Percentiles rank a stretch among this genome's conserved stretches.
Conservation (phyloP, 441 rosid genomes). For the Breynia disticha region DNA sequence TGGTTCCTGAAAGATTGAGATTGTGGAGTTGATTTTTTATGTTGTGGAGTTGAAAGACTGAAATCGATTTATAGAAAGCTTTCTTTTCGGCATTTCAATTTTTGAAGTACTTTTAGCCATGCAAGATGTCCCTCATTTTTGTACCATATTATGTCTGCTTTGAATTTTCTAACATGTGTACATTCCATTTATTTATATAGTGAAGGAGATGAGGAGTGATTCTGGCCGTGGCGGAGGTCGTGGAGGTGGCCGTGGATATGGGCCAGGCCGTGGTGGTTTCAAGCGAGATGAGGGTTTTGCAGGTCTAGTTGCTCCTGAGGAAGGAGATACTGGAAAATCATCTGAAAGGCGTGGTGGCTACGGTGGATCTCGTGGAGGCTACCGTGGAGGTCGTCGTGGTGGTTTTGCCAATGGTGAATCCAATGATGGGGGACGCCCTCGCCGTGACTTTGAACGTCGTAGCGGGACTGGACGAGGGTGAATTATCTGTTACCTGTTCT, state of each 20-base stretch:
- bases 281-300: slow-evolving; percentile 35
- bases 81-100: too few species aligned
- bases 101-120: neutral
- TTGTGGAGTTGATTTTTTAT: too few species aligned
- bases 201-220: slow-evolving; percentile 42
- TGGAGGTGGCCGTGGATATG: slow-evolving; percentile 37
- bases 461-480: slow-evolving; percentile 84
- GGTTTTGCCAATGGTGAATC: slow-evolving; percentile 44
- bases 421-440: slow-evolving; percentile 51
- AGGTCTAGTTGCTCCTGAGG: slow-evolving; percentile 42
- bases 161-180: neutral
- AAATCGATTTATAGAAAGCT: too few species aligned
- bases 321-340: slow-evolving; percentile 42
- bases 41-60: too few species aligned
- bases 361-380: slow-evolving; percentile 53
- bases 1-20: too few species aligned
- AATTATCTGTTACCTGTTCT: neutral
- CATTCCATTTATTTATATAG: slow-evolving; percentile 15
- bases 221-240: slow-evolving; percentile 50
- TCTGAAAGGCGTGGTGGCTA: slow-evolving; percentile 48
- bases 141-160: neutral
- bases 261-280: slow-evolving; percentile 45
- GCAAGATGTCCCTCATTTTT: neutral
- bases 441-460: slow-evolving; percentile 51
- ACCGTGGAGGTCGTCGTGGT: slow-evolving; percentile 57